Conservation (phyloP, 306 rosid genomes). For the Spatholobus suberectus region DNA sequence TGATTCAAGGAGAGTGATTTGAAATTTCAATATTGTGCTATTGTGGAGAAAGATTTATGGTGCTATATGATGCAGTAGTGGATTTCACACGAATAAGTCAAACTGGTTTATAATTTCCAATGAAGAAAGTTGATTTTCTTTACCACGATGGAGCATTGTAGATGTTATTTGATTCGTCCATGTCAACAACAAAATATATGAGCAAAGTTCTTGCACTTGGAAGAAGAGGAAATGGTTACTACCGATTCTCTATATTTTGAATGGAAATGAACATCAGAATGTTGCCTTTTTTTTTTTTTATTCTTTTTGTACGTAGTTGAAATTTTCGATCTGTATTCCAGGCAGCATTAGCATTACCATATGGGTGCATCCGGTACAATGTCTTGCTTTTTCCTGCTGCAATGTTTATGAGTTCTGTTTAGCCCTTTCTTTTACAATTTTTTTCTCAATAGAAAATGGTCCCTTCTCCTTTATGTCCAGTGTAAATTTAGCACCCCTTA, state of each 20-base stretch:
- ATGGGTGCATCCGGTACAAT: not conserved
- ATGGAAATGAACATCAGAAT: not conserved
- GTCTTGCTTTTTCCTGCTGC: slow-evolving; percentile 2
- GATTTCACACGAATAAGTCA: not conserved
- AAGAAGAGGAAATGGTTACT: not conserved
- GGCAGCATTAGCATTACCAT: not conserved
- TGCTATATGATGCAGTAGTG: not conserved
- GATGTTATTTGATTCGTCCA: not conserved
- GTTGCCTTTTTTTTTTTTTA: too few species aligned
- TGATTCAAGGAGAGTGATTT: slow-evolving; percentile 23
- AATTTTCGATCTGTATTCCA: not conserved
- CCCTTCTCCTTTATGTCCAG: not conserved
- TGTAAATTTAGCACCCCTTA: not conserved
- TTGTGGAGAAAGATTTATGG: not conserved
- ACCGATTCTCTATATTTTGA: not conserved
- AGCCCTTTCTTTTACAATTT: not conserved
- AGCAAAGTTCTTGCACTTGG: not conserved
- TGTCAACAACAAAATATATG: not conserved
- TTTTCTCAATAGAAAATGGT: not conserved
- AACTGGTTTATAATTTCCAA: not conserved
- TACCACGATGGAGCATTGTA: not conserved
- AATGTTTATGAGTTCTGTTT: not conserved
- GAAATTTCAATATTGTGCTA: not conserved
- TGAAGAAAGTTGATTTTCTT: not conserved
- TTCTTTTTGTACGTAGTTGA: slow-evolving; percentile 14